phyloP scores from a whole-genome alignment of 169 alveolate species.

The Pseudocohnilembus persalinus region DNA sequence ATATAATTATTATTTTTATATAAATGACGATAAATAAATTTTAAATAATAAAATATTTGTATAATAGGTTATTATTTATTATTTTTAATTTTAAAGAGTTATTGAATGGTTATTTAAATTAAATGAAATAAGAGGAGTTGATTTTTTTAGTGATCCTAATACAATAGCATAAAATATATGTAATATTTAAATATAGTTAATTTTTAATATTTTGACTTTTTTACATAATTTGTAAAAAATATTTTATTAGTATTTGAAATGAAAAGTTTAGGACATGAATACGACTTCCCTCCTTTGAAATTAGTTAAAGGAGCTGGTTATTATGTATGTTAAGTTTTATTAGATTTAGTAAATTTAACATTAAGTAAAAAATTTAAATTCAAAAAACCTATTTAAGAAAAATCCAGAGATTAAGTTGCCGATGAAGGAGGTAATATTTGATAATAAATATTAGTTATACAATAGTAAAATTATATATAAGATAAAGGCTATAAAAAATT shows the following conservation, averaged over 20 bases:
- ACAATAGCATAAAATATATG: neutral
- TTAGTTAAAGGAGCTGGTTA: slow-evolving; percentile 76
- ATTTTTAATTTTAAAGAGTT: neutral
- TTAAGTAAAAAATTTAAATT: slow-evolving; percentile 63
- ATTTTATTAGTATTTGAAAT: slow-evolving; percentile 56
- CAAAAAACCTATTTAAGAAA: slow-evolving; percentile 66
- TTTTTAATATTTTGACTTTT: neutral
- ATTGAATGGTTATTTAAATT: neutral
- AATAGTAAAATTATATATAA: neutral
- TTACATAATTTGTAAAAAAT: neutral
- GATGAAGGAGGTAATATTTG: slow-evolving; percentile 15
- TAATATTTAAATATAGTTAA: neutral
- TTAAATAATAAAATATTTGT: neutral
- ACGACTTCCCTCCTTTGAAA: slow-evolving; percentile 77
- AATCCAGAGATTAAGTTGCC: slow-evolving; percentile 22
- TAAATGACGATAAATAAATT: slow-evolving; percentile 48
- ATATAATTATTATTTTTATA: slow-evolving; percentile 52
- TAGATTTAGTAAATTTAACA: slow-evolving; percentile 61
- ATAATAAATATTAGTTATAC: too few species aligned
- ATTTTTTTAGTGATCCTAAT: neutral
- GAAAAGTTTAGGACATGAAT: slow-evolving; percentile 73
- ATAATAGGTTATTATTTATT: neutral
- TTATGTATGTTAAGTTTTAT: slow-evolving; percentile 65
- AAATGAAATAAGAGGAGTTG: neutral
- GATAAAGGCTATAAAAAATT: neutral